phyloP scores from a whole-genome alignment of 257 asterid genomes.

The Ilex asprella region DNA sequence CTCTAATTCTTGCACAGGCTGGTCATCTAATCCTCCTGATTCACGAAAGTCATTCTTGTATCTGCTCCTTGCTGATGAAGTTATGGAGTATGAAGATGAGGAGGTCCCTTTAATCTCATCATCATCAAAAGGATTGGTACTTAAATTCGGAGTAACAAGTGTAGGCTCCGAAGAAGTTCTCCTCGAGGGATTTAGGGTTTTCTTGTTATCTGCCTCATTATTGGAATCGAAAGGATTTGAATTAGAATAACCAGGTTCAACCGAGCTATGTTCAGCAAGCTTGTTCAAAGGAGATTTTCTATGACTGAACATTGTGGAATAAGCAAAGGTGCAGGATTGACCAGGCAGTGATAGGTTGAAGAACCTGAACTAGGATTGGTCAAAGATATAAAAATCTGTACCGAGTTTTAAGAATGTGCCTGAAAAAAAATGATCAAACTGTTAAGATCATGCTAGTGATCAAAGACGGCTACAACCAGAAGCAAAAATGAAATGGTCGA shows the following conservation, averaged over 20 bases:
- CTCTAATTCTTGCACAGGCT: slow-evolving; percentile 69
- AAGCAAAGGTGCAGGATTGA: slow-evolving; percentile 8
- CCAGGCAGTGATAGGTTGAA: slow-evolving; percentile 6
- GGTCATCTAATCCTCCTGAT: slow-evolving; percentile 73
- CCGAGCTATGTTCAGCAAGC: slow-evolving; percentile 40
- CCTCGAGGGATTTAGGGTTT: slow-evolving; percentile 36
- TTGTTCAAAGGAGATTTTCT: slow-evolving; percentile 54
- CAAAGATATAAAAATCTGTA: too few relatives aligned
- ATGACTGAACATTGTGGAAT: slow-evolving; percentile 51
- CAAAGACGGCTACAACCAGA: too few relatives aligned
- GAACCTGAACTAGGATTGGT: slow-evolving; percentile 1
- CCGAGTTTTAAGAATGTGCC: too few relatives aligned
- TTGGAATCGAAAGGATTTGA: slow-evolving; percentile 84
- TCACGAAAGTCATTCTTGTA: slow-evolving; percentile 66
- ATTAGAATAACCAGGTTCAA: slow-evolving; percentile 15
- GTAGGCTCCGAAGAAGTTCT: slow-evolving; percentile 62
- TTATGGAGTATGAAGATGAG: slow-evolving; percentile 27
- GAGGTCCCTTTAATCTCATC: slow-evolving; percentile 34
- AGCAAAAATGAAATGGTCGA: too few relatives aligned
- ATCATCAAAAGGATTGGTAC: slow-evolving; percentile 69
- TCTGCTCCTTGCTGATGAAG: slow-evolving; percentile 43
- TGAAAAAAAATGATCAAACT: too few relatives aligned
- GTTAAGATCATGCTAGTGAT: too few relatives aligned
- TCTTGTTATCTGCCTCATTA: slow-evolving; percentile 48
- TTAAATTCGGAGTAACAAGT: slow-evolving; percentile 23